Base-by-base conservation (phyloP, 2,329 filamentous ascomycete species). In the Tolypocladium nubicola region DNA sequence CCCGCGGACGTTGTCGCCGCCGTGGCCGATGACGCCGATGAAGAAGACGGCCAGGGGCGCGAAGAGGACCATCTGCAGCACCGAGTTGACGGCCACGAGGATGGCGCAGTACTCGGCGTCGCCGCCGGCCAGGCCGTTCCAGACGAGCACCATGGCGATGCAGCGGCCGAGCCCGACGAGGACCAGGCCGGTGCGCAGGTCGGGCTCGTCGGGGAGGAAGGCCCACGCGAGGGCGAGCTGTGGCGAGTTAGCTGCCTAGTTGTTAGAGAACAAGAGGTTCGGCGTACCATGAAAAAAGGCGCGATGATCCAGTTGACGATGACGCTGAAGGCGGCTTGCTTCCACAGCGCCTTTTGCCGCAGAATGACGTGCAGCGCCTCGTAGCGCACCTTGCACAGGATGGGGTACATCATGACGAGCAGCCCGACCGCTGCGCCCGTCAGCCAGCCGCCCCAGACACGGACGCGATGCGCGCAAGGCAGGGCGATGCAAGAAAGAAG, bases 371-470 rank as follows among this genome's bases (percentile, higher is more conserved):
- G 88, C 11, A 95, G 73, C 0, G 82, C 81, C 69, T 95, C 90
- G 70, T 84, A 94, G 45, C 83, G 83, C 7, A 95, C 87, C 70
- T 94, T 94, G 79, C 89, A 95, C 0, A 96, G 76, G 59, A 96
- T 95, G 0, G 90, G 91, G 66, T 94, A 96, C 89, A 96, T 96
- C 90, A 96, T 96, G 47, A 95, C 85, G 1, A 96, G 78, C 1
- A 96, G 74, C 0, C 90, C 90, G 53, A 95, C 75, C 0, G 90
- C 89, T 89, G 21, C 33, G 47, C 16, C 3, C n/a, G 13, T 5
- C 26, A 9, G 30, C 38, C 30, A n/a, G 30, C 30, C 30, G 7
- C 30, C 30, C 8, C 7, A 7, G 9, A 30, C 26, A 30, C 26
- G 26, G 26, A 26, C 26, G 26, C 26, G 26, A 4, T 26, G 26